Percentiles rank a stretch among this genome's conserved stretches.
phyloP scores from a whole-genome alignment of 1,139 yeast genomes.

The Taphrina communis region DNA sequence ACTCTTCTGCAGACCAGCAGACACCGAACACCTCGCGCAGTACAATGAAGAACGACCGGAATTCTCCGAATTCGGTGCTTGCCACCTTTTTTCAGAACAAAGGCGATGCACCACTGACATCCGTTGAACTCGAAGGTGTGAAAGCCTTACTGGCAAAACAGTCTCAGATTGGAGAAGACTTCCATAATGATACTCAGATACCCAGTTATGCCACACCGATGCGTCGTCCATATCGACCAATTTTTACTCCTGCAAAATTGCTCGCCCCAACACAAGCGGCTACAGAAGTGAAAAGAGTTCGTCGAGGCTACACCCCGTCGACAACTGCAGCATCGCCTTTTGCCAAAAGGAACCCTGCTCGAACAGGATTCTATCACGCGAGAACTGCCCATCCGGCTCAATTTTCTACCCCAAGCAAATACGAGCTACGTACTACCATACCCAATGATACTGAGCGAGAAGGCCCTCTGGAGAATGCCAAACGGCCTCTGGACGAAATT shows the following conservation, averaged over 20 bases:
- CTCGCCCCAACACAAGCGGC: slow-evolving; percentile 8
- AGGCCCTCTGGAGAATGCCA: slow-evolving; percentile 7
- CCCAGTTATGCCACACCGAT: slow-evolving; percentile 26
- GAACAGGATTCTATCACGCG: slow-evolving; percentile 20
- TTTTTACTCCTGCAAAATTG: slow-evolving; percentile 27
- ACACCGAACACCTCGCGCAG: slow-evolving; percentile 19
- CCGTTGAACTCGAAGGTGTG: slow-evolving; percentile 84
- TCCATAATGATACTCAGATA: neutral
- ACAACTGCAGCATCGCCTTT: slow-evolving; percentile 29
- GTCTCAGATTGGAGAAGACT: neutral
- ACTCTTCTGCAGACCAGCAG: neutral
- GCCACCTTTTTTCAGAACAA: slow-evolving; percentile 75
- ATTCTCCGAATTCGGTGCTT: slow-evolving; percentile 63
- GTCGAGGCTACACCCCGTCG: slow-evolving; percentile 22
- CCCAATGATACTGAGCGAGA: neutral
- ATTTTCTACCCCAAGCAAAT: slow-evolving; percentile 12
- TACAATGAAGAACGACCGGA: slow-evolving; percentile 5
- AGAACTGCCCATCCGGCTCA: slow-evolving; percentile 2
- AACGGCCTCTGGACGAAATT: slow-evolving; percentile 35
- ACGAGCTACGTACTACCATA: slow-evolving; percentile 12
- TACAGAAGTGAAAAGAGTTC: slow-evolving; percentile 13
- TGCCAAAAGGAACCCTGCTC: slow-evolving; percentile 19
- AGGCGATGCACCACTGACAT: slow-evolving; percentile 76
- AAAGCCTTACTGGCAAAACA: slow-evolving; percentile 59
- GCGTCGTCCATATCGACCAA: slow-evolving; percentile 29